Percentiles rank a stretch among this genome's conserved stretches.
Conservation (phyloP, 202 grass and related monocot genomes). For the Carex arenaria region DNA sequence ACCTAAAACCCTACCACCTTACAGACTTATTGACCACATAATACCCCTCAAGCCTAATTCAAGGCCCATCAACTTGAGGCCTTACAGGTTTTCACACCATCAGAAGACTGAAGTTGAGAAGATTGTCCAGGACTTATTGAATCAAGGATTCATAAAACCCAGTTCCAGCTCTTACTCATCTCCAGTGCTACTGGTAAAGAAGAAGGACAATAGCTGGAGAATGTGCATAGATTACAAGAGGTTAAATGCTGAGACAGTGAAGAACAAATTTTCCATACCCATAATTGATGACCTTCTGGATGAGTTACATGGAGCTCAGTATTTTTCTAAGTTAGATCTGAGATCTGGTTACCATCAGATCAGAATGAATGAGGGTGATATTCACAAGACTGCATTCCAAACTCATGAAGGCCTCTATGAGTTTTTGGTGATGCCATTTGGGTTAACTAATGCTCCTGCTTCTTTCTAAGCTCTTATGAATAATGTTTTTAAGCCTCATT, state of each 20-base stretch:
- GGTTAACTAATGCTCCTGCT: not conserved
- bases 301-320: not conserved
- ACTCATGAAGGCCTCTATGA: not conserved
- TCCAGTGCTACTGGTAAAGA: too few species aligned
- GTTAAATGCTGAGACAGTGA: not conserved
- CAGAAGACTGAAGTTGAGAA: too few species aligned
- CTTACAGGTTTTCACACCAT: too few species aligned
- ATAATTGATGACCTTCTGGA: not conserved
- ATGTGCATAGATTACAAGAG: not conserved
- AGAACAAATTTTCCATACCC: not conserved
- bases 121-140: too few species aligned
- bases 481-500: not conserved
- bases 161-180: too few species aligned
- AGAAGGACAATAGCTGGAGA: not conserved
- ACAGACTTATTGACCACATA: too few species aligned
- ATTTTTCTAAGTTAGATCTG: not conserved
- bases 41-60: too few species aligned
- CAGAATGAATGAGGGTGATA: not conserved
- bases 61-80: too few species aligned
- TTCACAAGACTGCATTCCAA: not conserved
- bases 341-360: not conserved
- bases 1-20: too few species aligned
- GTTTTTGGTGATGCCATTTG: not conserved
- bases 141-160: too few species aligned
- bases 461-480: not conserved